A percentile compares a stretch with the other conserved stretches of the same genome.
These are phyloP conservation scores for Zymoseptoria crescenta DNA, from an alignment of 2,329 filamentous ascomycete species.

Conservation along the genomic window DNA sequence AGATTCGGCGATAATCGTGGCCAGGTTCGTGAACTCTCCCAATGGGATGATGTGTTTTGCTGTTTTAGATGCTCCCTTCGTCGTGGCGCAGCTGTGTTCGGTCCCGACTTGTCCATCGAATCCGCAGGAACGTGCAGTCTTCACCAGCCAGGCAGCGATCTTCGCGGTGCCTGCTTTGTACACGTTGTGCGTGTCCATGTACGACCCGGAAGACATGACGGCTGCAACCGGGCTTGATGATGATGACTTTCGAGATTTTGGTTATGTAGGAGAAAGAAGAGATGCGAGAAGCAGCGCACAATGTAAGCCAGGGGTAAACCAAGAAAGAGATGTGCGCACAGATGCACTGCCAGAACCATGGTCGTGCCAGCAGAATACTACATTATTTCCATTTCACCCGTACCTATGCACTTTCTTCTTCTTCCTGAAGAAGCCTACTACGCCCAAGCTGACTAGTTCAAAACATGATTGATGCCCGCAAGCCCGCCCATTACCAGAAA, in stretches of 20 bases:
- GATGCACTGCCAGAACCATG: too few species aligned
- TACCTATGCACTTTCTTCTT: not conserved
- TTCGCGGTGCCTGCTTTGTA: conserved; percentile 8
- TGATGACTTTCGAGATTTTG: not conserved
- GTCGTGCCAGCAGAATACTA: not conserved
- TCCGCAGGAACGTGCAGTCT: conserved; percentile 6
- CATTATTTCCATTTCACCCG: not conserved
- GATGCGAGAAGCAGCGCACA: not conserved
- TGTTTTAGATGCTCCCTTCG: not conserved
- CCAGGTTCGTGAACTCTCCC: not conserved
- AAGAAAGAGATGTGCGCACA: not conserved
- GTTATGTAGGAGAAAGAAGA: not conserved
- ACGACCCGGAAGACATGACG: not conserved
- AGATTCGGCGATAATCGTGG: conserved; percentile 1
- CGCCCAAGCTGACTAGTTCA: not conserved
- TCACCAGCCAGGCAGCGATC: conserved; percentile 8
- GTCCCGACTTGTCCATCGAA: not conserved
- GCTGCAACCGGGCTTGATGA: not conserved
- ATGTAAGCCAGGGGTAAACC: not conserved
- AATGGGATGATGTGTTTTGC: not conserved
- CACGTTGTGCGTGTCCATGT: conserved; percentile 1
- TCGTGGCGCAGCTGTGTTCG: not conserved
- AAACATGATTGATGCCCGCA: not conserved
- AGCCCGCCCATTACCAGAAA: not conserved
- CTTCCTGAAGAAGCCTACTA: not conserved